Percentiles rank a stretch among this genome's conserved stretches.
phyloP scores from a whole-genome alignment of 768 basidiomycete genomes.

The Tricholoma sp. region DNA sequence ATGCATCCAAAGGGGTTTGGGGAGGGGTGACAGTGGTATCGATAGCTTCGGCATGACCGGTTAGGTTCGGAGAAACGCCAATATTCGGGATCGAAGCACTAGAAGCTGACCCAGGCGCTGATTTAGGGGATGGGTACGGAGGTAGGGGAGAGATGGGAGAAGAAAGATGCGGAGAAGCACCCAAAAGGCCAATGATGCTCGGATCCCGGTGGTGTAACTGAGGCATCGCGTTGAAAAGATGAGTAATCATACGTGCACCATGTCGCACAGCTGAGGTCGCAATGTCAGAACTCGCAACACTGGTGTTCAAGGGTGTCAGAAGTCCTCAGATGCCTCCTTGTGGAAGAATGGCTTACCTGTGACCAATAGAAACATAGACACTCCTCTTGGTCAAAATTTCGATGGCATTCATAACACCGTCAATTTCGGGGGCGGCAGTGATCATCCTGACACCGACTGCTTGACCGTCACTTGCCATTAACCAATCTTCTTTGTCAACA shows the following conservation, averaged over 20 bases:
- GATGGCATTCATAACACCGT: conserved; percentile 74
- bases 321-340: neutral
- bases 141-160: conserved; percentile 31
- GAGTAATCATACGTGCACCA: conserved; percentile 85
- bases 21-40: conserved; percentile 56
- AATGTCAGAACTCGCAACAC: conserved; percentile 68
- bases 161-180: conserved; percentile 63
- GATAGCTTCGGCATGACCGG: conserved; percentile 49
- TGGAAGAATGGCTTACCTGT: conserved; percentile 49
- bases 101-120: neutral
- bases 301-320: conserved; percentile 22
- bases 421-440: conserved; percentile 83
- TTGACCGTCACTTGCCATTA: conserved; percentile 44
- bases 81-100: neutral
- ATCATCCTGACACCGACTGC: conserved; percentile 67
- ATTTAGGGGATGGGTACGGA: conserved; percentile 3
- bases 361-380: conserved; percentile 81
- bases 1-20: conserved; percentile 34
- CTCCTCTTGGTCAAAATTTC: conserved; percentile 56
- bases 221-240: conserved; percentile 93
- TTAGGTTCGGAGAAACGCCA: conserved; percentile 2
- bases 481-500: conserved; percentile 61
- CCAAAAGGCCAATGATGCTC: conserved; percentile 84
- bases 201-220: conserved; percentile 88
- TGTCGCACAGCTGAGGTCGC: conserved; percentile 65